Evolutionary conservation across 805 yeast species (phyloP).

Genomic region (Lipomyces lipofer): DNA sequence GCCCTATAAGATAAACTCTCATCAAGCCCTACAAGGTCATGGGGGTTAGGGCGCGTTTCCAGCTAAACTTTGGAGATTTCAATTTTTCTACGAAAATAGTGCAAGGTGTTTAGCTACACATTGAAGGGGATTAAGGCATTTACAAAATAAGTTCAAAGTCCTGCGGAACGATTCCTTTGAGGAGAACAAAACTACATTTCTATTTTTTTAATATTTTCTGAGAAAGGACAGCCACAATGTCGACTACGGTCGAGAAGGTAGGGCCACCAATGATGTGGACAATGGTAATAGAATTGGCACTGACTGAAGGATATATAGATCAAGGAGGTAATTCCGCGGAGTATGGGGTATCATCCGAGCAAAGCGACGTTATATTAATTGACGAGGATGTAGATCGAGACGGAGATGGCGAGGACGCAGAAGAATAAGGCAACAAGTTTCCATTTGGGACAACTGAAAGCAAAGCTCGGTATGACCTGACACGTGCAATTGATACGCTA

Average conservation of each 20-base stretch:
- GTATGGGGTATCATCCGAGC: background rate
- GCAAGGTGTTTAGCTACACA: no score
- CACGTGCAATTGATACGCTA: background rate
- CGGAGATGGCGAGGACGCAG: slow-evolving; percentile 68
- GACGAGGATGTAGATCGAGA: slow-evolving; percentile 23
- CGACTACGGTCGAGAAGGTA: slow-evolving; percentile 63
- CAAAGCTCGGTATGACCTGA: slow-evolving; percentile 54
- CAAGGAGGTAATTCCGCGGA: slow-evolving; percentile 35
- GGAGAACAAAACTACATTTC: no score
- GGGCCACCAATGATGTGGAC: slow-evolving; percentile 4
- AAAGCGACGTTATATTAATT: background rate
- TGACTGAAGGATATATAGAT: slow-evolving; percentile 28
- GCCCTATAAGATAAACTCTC: no score
- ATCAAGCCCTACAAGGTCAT: no score
- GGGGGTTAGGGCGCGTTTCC: no score
- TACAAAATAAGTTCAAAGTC: no score
- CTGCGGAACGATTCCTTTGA: no score
- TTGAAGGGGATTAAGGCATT: no score
- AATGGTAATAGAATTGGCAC: background rate
- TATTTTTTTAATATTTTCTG: no score
- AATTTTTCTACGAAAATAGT: no score
- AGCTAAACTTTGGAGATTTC: no score
- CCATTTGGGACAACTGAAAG: slow-evolving; percentile 96
- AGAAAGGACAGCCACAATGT: slow-evolving; percentile 44
- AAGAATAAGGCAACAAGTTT: slow-evolving; percentile 97